Evolutionary conservation across 2,329 filamentous ascomycete species (phyloP).

Genomic region (Pseudodiploospora longispora): DNA sequence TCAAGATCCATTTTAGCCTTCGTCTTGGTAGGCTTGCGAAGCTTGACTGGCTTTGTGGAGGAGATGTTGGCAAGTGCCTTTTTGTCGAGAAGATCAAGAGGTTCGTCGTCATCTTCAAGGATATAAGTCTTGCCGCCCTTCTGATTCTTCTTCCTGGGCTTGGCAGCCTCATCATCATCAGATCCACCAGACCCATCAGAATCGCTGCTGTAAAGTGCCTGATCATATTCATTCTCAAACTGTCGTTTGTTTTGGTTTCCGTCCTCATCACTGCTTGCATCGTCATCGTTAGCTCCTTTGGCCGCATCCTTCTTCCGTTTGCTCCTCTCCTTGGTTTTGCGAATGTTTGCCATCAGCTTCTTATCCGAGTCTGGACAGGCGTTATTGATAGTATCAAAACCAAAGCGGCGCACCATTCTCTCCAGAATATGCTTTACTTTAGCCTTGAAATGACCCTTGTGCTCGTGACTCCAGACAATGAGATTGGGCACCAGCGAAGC

Average conservation of each 20-base stretch:
- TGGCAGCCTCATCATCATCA: conserved; percentile 50
- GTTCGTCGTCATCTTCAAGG: conserved; percentile 88
- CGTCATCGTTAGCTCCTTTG: conserved; percentile 48
- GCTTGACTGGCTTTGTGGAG: conserved; percentile 70
- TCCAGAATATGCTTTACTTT: conserved; percentile 99
- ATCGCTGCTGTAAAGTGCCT: conserved; percentile 84
- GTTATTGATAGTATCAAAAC: conserved; percentile 69
- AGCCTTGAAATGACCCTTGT: conserved; percentile 92
- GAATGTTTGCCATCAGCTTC: conserved; percentile 88
- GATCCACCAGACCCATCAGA: conserved; percentile 45
- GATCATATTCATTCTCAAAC: conserved; percentile 90
- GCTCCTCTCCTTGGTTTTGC: conserved; percentile 84
- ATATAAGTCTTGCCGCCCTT: conserved; percentile 73
- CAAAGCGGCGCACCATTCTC: conserved; percentile 85
- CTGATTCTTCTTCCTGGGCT: conserved; percentile 39
- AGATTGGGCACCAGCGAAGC: conserved; percentile 75
- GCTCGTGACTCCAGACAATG: conserved; percentile 94
- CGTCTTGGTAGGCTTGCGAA: conserved; percentile 45
- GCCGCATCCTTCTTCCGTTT: conserved; percentile 79
- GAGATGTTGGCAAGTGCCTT: conserved; percentile 89
- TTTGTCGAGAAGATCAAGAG: conserved; percentile 85
- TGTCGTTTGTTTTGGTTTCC: conserved; percentile 43
- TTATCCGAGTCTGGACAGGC: conserved; percentile 78
- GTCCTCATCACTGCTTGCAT: conserved; percentile 46
- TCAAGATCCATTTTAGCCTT: conserved; percentile 67